These are phyloP conservation scores for Escovopsis weberi DNA, from an alignment of 2,329 filamentous ascomycete species.

Conservation along the genomic window DNA sequence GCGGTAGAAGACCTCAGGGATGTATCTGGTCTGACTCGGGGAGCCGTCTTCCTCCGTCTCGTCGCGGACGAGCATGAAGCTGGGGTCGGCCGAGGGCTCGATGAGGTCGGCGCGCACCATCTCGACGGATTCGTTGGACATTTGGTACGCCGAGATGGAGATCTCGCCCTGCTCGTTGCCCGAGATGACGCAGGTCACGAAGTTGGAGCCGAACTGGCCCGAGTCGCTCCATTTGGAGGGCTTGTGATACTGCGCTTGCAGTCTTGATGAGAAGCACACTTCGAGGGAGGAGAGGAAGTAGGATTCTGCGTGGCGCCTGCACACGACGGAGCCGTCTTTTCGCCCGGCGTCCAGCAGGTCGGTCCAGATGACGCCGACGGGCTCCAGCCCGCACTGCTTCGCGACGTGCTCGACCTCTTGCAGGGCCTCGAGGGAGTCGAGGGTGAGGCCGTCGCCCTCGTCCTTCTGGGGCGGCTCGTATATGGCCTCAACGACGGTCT, in stretches of 20 bases:
- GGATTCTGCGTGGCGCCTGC: constrained; percentile 90
- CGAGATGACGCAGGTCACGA: constrained; percentile 92
- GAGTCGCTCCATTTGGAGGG: constrained; percentile 95
- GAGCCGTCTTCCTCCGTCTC: constrained; percentile 72
- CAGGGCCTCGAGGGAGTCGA: constrained; percentile 76
- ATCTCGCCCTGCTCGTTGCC: constrained; percentile 85
- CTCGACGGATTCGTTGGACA: constrained; percentile 87
- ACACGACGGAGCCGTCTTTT: constrained; percentile 75
- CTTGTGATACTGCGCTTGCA: constrained; percentile 80
- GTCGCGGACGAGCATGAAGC: constrained; percentile 84
- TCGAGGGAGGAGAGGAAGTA: constrained; percentile 90
- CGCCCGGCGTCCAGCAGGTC: constrained; percentile 72
- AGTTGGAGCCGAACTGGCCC: constrained; percentile 85
- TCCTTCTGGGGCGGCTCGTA: constrained; percentile 90
- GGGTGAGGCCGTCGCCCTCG: constrained; percentile 75
- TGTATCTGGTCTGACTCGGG: constrained; percentile 63
- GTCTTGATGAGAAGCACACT: constrained; percentile 72
- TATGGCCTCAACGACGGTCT: constrained; percentile 91
- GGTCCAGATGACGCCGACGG: constrained; percentile 87
- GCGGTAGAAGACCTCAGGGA: constrained; percentile 94
- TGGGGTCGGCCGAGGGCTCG: constrained; percentile 85
- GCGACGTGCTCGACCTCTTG: constrained; percentile 69
- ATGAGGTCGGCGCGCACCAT: constrained; percentile 94
- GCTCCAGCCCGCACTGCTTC: constrained; percentile 68
- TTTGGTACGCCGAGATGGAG: constrained; percentile 81